These are phyloP conservation scores for Hericium erinaceus DNA, from an alignment of 768 basidiomycete species.

Conservation along the genomic window DNA sequence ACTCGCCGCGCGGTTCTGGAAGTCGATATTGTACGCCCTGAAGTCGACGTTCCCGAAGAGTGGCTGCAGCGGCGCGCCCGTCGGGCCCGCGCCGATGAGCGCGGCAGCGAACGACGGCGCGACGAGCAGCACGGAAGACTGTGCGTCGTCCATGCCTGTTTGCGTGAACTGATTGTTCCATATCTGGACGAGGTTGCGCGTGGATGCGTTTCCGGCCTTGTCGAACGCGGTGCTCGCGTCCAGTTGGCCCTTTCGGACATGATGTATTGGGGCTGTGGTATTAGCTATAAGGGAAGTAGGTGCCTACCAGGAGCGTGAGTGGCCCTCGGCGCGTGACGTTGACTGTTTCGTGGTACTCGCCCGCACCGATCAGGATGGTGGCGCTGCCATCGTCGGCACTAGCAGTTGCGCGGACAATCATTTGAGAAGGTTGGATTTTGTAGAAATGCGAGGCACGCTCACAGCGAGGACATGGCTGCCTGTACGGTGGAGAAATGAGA, in stretches of 20 bases:
- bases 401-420: not conserved
- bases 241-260: constrained; percentile 39
- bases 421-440: not conserved
- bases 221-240: constrained; percentile 24
- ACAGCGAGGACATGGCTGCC: constrained; percentile 49
- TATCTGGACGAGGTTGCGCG: constrained; percentile 41
- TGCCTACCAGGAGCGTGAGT: constrained; percentile 43
- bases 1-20: constrained; percentile 53
- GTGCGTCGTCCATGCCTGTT: constrained; percentile 41
- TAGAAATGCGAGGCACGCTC: constrained; percentile 10
- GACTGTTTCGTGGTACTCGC: constrained; percentile 51
- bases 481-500: constrained; percentile 44
- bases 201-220: constrained; percentile 34
- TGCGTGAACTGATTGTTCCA: constrained; percentile 39
- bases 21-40: constrained; percentile 58
- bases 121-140: constrained; percentile 49
- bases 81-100: constrained; percentile 51
- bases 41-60: constrained; percentile 49
- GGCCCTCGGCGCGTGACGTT: constrained; percentile 47
- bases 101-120: constrained; percentile 48
- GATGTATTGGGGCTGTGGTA: not conserved
- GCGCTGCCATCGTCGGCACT: constrained; percentile 34
- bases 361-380: constrained; percentile 46
- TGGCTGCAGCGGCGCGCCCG: constrained; percentile 43
- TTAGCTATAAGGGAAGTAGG: not conserved